Evolutionary conservation across 108 stramenopile genomes (phyloP).

Genomic region (Nitzschia sp.): DNA sequence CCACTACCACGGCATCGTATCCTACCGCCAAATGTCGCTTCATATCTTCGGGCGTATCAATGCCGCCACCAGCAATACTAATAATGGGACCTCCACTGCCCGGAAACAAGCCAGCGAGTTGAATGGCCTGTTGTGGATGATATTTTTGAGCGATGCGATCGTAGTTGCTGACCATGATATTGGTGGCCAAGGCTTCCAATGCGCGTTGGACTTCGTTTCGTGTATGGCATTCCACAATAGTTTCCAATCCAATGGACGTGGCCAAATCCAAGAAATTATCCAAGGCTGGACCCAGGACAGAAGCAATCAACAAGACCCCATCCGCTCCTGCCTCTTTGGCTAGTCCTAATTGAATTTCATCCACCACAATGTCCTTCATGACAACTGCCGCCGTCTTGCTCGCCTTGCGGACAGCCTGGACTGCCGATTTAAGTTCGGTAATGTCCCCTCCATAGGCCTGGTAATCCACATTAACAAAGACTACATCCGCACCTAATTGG

Average conservation of each 20-base stretch:
- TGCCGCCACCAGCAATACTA: constrained; percentile 79
- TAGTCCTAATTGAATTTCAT: constrained; percentile 87
- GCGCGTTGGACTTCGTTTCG: constrained; percentile 85
- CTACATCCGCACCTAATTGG: constrained; percentile 83
- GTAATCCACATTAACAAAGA: constrained; percentile 90
- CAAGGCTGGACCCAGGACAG: constrained; percentile 80
- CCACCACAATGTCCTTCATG: constrained; percentile 92
- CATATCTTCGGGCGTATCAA: constrained; percentile 78
- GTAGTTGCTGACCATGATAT: constrained; percentile 84
- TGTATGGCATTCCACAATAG: constrained; percentile 91
- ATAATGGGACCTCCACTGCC: constrained; percentile 86
- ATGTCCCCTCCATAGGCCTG: constrained; percentile 84
- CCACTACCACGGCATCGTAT: constrained; percentile 88
- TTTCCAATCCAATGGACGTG: constrained; percentile 85
- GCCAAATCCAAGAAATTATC: constrained; percentile 86
- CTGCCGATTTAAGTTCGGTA: constrained; percentile 74
- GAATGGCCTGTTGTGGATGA: constrained; percentile 77
- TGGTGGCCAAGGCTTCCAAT: constrained; percentile 74
- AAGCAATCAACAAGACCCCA: constrained; percentile 79
- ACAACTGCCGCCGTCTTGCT: constrained; percentile 80
- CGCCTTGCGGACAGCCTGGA: constrained; percentile 64
- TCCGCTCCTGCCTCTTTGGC: constrained; percentile 90
- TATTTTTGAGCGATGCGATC: constrained; percentile 72
- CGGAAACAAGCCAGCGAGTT: constrained; percentile 86
- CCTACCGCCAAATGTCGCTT: constrained; percentile 84